A percentile compares a stretch with the other conserved stretches of the same genome.
Conservation (phyloP, 2,329 filamentous ascomycete genomes). For the Penicillium sp. region DNA sequence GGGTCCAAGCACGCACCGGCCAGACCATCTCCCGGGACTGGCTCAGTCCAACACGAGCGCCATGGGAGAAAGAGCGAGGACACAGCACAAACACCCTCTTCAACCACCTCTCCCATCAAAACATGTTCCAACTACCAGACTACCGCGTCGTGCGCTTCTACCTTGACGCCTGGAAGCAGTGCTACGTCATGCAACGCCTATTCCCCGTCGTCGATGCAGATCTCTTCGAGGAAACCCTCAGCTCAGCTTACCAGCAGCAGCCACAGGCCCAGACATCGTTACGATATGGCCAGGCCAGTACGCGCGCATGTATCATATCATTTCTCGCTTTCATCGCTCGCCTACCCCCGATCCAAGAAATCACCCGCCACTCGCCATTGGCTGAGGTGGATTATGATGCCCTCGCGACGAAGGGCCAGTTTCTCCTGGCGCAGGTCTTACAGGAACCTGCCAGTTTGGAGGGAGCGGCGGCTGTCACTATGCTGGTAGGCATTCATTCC, state of each 20-base stretch:
- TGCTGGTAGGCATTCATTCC: constrained; percentile 56
- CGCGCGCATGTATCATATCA: constrained; percentile 55
- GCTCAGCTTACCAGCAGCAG: constrained; percentile 47
- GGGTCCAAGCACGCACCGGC: constrained; percentile 54
- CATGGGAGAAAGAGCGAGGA: constrained; percentile 42
- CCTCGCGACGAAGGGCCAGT: constrained; percentile 48
- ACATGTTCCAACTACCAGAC: constrained; percentile 43
- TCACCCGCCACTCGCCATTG: neutral
- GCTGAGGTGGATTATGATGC: constrained; percentile 45
- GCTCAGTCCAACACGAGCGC: constrained; percentile 30
- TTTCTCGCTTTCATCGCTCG: constrained; percentile 50
- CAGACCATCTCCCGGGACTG: constrained; percentile 38
- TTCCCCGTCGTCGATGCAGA: constrained; percentile 56
- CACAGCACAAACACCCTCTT: constrained; percentile 24
- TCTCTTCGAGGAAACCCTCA: constrained; percentile 53
- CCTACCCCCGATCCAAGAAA: constrained; percentile 19
- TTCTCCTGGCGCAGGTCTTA: constrained; percentile 48
- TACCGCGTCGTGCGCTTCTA: constrained; percentile 34
- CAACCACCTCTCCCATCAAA: constrained; percentile 24
- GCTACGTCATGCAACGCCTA: constrained; percentile 45
- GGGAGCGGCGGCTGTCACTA: constrained; percentile 51
- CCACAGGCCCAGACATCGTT: constrained; percentile 19
- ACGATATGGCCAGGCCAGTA: constrained; percentile 37
- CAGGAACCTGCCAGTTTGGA: constrained; percentile 50
- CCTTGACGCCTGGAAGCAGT: constrained; percentile 34